Evolutionary conservation across 805 yeast species (phyloP), one percentile per base, ranked within the genome.

Genomic region (Ogataea philodendri): DNA sequence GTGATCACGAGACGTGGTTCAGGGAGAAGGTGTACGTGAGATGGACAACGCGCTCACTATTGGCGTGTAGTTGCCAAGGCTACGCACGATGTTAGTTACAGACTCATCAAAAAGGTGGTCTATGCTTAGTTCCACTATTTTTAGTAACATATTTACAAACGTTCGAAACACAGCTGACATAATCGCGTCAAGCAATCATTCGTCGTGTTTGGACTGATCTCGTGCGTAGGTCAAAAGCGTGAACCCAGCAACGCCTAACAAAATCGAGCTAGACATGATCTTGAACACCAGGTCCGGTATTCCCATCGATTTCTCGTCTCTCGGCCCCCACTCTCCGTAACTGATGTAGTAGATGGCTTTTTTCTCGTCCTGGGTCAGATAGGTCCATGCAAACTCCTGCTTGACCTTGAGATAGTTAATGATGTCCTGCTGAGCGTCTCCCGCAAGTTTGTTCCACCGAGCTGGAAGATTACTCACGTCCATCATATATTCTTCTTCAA

Each of bases 301-400:
- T 15, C 47, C 59, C 52, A 62, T 39, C 3, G 39, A 22, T 6
- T 41, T 41, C 4, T 23, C 24, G 36, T 63, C 66, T 58, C 83
- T 65, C 42, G 82, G 77, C 13, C 83, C 83, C 82, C 82, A 76
- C 44, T 65, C 67, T 15, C 83, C 83, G 48, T 73, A 76, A 15
- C 78, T 70, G 38, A 76, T 70, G 57, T 67, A 76, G 55, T 72
- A 74, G 15, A 75, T 74, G 15, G 81, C 80, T 51, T 63, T 67
- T 63, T 76, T 76, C 54, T 76, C 81, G 42, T 72, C 78, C 13
- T 52, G 35, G 19, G 69, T 62, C 45, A 76, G 62, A 34, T 52
- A 54, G 20, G 46, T 47, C 70, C 70, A 65, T 9, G 54, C 57
- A 33, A 59, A 57, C 38, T 58, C 58, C 42, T 65, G 69, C 35